Conservation (phyloP, 345 rosid genomes). For the Heritiera fomes region DNA sequence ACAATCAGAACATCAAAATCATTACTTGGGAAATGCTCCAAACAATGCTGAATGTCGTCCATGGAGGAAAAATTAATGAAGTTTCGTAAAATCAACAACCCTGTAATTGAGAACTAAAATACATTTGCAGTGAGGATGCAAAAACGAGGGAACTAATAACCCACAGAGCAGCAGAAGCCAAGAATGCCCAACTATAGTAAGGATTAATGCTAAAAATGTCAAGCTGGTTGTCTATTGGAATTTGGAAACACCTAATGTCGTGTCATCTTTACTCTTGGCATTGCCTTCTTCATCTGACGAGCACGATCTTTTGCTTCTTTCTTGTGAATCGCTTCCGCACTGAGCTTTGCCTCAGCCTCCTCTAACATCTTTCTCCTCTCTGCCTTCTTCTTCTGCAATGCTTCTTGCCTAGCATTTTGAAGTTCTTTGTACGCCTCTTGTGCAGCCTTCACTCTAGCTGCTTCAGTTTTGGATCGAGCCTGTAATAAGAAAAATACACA, state of each 20-base stretch:
- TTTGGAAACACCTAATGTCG: conserved; percentile 40
- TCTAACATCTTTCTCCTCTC: conserved; percentile 77
- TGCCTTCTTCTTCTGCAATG: conserved; percentile 79
- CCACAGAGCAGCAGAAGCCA: no score
- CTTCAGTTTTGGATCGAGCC: conserved; percentile 86
- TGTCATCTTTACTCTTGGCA: conserved; percentile 84
- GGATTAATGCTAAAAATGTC: neutral
- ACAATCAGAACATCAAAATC: neutral
- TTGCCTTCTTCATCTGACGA: conserved; percentile 75
- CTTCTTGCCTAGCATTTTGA: conserved; percentile 89
- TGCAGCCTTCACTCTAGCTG: conserved; percentile 79
- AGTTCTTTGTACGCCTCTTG: conserved; percentile 92
- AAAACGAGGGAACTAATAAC: neutral
- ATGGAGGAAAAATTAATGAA: neutral
- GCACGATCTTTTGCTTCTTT: conserved; percentile 85
- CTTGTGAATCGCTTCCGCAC: conserved; percentile 79
- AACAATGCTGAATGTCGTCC: conserved; percentile 8
- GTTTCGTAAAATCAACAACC: conserved; percentile 5
- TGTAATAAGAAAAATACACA: conserved; percentile 27
- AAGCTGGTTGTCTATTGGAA: neutral
- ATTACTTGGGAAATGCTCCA: neutral
- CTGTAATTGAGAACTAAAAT: neutral
- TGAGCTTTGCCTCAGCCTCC: conserved; percentile 86
- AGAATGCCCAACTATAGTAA: conserved; percentile 16
- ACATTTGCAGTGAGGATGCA: neutral